phyloP scores from a whole-genome alignment of 345 rosid species.

The Heritiera littoralis region DNA sequence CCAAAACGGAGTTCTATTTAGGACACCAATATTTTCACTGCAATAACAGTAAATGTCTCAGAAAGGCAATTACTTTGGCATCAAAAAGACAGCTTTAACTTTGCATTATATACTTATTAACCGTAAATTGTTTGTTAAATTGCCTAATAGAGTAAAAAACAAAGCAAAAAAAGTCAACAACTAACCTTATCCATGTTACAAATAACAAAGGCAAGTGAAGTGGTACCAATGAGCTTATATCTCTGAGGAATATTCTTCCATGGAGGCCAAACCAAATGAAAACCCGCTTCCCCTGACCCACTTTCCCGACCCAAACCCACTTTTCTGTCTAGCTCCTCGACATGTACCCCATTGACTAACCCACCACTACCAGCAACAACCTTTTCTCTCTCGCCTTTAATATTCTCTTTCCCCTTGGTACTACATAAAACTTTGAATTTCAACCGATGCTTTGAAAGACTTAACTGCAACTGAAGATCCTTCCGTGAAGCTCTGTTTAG shows the following conservation, averaged over 20 bases:
- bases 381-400: constrained; percentile 43
- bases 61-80: background rate
- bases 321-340: constrained; percentile 36
- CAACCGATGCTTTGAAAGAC: constrained; percentile 24
- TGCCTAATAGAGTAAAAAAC: constrained; percentile 12
- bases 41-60: background rate
- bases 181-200: constrained; percentile 94
- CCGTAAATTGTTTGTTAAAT: background rate
- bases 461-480: constrained; percentile 17
- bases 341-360: constrained; percentile 34
- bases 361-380: constrained; percentile 20
- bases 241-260: constrained; percentile 77
- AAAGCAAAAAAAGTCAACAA: background rate
- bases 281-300: constrained; percentile 41
- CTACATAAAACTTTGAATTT: constrained; percentile 53
- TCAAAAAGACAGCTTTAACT: background rate
- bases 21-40: background rate
- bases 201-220: constrained; percentile 90
- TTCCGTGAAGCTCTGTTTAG: constrained; percentile 25
- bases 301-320: constrained; percentile 24
- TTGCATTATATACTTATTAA: background rate
- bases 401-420: constrained; percentile 58
- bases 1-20: background rate
- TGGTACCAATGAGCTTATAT: constrained; percentile 80
- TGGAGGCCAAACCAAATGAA: constrained; percentile 68